A percentile compares a stretch with the other conserved stretches of the same genome.
These are phyloP conservation scores for Mucor indicus DNA, from an alignment of 371 early-diverging fungal genomes.

Conservation along the genomic window DNA sequence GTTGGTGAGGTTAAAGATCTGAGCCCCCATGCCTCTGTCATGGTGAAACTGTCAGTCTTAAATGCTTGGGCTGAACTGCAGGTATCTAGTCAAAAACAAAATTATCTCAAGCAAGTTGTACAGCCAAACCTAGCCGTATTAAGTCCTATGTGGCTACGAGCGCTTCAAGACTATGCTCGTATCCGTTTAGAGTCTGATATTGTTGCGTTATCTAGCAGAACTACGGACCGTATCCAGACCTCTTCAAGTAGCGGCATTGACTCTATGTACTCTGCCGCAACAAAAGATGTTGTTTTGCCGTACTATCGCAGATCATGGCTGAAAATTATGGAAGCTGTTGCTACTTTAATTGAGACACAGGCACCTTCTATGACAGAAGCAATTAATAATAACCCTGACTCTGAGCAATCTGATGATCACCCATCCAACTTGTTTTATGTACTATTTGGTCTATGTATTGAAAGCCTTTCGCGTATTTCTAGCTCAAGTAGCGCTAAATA, in stretches of 20 bases:
- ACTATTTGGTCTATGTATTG: constrained; percentile 65
- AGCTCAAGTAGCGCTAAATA: constrained; percentile 34
- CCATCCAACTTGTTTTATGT: constrained; percentile 54
- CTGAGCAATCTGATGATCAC: constrained; percentile 20
- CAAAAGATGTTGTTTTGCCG: constrained; percentile 59
- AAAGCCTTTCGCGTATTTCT: constrained; percentile 52
- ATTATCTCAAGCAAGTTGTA: constrained; percentile 61
- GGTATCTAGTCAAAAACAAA: constrained; percentile 55
- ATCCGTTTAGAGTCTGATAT: constrained; percentile 57
- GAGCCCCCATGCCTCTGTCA: constrained; percentile 71
- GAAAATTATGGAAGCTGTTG: constrained; percentile 56
- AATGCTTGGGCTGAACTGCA: constrained; percentile 85
- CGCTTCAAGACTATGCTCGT: constrained; percentile 59
- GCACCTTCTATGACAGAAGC: constrained; percentile 46
- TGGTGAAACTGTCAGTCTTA: constrained; percentile 76
- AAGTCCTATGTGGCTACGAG: constrained; percentile 58
- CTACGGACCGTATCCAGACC: constrained; percentile 40
- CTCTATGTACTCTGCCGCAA: constrained; percentile 49
- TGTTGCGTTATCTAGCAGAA: constrained; percentile 42
- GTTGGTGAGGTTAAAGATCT: constrained; percentile 60
- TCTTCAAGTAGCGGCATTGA: constrained; percentile 42
- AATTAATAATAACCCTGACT: constrained; percentile 32
- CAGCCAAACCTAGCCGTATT: constrained; percentile 58
- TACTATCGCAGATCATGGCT: constrained; percentile 55
- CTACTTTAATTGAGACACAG: constrained; percentile 41